Evolutionary conservation across 768 basidiomycete genomes (phyloP).

Genomic region (Pluteus cervinus): DNA sequence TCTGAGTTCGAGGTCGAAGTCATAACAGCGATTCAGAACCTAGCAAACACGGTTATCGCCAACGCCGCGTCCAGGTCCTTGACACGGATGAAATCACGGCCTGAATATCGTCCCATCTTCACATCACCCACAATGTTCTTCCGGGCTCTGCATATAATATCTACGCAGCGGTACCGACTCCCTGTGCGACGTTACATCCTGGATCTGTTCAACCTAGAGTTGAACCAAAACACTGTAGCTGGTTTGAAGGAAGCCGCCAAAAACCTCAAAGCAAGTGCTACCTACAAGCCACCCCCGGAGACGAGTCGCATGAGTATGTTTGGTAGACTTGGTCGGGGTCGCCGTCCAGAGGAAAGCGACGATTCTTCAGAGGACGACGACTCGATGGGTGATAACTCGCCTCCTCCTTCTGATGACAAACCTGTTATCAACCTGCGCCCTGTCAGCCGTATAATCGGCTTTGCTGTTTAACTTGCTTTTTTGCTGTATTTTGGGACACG

Average conservation of each 20-base stretch:
- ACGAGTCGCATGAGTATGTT: slow-evolving; percentile 58
- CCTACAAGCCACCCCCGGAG: slow-evolving; percentile 35
- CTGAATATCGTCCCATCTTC: slow-evolving; percentile 73
- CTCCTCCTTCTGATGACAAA: slow-evolving; percentile 32
- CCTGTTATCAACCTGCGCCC: slow-evolving; percentile 56
- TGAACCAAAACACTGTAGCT: slow-evolving; percentile 57
- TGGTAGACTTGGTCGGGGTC: slow-evolving; percentile 43
- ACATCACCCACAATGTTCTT: slow-evolving; percentile 73
- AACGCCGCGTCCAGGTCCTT: slow-evolving; percentile 90
- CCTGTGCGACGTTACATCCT: slow-evolving; percentile 90
- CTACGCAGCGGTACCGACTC: slow-evolving; percentile 83
- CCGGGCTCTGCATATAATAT: slow-evolving; percentile 82
- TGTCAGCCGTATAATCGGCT: slow-evolving; percentile 54
- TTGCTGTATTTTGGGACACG: not conserved
- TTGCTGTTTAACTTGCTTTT: slow-evolving; percentile 24
- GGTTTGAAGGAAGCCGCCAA: slow-evolving; percentile 47
- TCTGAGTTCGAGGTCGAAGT: slow-evolving; percentile 75
- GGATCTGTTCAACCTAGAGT: slow-evolving; percentile 84
- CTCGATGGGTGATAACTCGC: slow-evolving; percentile 37
- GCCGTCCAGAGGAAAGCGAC: slow-evolving; percentile 55
- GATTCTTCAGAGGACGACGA: slow-evolving; percentile 45
- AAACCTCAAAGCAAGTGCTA: slow-evolving; percentile 41
- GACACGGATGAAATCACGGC: slow-evolving; percentile 75
- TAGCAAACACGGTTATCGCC: slow-evolving; percentile 93
- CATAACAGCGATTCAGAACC: slow-evolving; percentile 84